Base-by-base conservation (phyloP, 148 eudicot genomes). In the Gaultheria prostrata region DNA sequence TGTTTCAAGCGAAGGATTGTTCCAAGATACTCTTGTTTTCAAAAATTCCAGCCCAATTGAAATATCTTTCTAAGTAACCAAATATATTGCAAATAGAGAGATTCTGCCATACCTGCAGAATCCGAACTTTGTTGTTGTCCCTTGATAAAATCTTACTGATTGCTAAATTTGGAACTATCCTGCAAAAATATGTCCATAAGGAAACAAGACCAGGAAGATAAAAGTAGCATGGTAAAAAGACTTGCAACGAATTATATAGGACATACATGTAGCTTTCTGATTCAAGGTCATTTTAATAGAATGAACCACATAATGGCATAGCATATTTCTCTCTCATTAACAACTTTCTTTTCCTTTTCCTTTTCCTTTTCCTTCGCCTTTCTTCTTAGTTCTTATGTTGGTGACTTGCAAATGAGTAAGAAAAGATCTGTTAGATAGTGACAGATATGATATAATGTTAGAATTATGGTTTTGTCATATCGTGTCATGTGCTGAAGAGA, bases 101-200 rank as follows among this genome's bases (percentile, higher is more conserved):
- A 63, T 54, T 30, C 51, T 8, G 28, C 54, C 72, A 59, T 88
- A 96, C 98, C 99, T 96, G 99, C 80, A 93, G 87, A 82, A 96
- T 91, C 69, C 98, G 94, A 85, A 96, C 99, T 93, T 90, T 94
- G 87, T 96, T 96, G 86, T 93, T 96, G 82, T 96, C 97, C 79
- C 98, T 89, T 20, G 89, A 90, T 85, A 96, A 87, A 84, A 96
- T 85, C 89, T 93, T 96, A 86, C 99, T 93, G 87, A 96, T 96
- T 53, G 99, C 99, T 87, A 96, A 91, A 87, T 96, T 96, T 79
- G 99, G 99, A 85, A 95, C 98, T 87, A 95, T 88, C 89, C 98
- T 95, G 98, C 88, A 87, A 80, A 28, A 67, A 46, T 82, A 59
- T 11, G 69, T 63, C 32, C 26, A 78, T 11, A 15, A 39, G 50